These are phyloP conservation scores for Malus sylvestris DNA, from an alignment of 306 rosid genomes.

Conservation along the genomic window DNA sequence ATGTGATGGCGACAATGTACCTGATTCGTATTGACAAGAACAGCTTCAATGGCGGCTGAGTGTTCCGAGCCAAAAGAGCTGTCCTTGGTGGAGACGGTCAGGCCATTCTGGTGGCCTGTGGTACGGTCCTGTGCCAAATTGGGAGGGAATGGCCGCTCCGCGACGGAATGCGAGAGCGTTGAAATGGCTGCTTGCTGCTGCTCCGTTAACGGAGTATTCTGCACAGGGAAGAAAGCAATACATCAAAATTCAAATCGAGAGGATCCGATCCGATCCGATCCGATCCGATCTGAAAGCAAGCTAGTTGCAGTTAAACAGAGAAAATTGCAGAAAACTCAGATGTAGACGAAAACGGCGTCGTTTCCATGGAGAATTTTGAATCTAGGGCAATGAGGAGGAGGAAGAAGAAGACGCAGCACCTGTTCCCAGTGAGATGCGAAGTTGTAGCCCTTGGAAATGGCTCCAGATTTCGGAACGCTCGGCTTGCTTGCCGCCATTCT, in stretches of 20 bases:
- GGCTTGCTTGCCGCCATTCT: slow-evolving; percentile 40
- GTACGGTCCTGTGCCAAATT: slow-evolving; percentile 65
- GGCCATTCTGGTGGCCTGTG: slow-evolving; percentile 41
- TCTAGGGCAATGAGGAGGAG: not conserved
- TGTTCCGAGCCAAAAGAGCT: slow-evolving; percentile 45
- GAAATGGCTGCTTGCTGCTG: slow-evolving; percentile 63
- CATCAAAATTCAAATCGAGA: not conserved
- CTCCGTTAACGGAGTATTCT: slow-evolving; percentile 85
- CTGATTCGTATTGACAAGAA: slow-evolving; percentile 88
- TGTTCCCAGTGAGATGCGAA: slow-evolving; percentile 93
- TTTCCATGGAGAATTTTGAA: not conserved
- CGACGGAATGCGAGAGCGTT: slow-evolving; percentile 63
- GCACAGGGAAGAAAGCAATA: slow-evolving; percentile 12
- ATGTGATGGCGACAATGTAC: slow-evolving; percentile 10
- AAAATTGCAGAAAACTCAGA: not conserved
- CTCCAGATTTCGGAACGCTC: slow-evolving; percentile 60
- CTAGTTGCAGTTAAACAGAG: not conserved
- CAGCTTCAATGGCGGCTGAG: slow-evolving; percentile 49
- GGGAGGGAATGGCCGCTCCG: slow-evolving; percentile 80
- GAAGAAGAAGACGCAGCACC: slow-evolving; percentile 22
- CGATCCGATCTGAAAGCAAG: not conserved
- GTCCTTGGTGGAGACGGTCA: slow-evolving; percentile 48
- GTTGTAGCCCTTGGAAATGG: slow-evolving; percentile 82
- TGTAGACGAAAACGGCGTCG: not conserved
- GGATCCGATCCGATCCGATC: not conserved